These are phyloP conservation scores for Phytomonas francai DNA, from an alignment of 208 protist species.

Conservation along the genomic window DNA sequence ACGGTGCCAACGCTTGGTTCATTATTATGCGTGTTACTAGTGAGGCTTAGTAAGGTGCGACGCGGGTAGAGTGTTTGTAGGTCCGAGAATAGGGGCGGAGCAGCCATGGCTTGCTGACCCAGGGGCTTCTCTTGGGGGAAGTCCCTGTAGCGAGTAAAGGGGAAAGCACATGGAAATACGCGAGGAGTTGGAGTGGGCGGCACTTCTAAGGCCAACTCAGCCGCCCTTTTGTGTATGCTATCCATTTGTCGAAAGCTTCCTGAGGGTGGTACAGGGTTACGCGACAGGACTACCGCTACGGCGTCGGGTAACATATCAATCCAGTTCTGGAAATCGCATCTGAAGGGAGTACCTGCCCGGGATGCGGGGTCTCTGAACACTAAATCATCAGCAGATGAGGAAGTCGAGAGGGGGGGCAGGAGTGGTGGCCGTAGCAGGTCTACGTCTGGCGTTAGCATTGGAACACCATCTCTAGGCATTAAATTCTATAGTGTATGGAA, in stretches of 20 bases:
- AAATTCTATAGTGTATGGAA: not conserved
- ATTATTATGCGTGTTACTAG: not conserved
- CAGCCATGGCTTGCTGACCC: not conserved
- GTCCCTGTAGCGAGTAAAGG: not conserved
- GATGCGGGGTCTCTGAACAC: not conserved
- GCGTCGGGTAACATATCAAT: not conserved
- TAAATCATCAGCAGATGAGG: not conserved
- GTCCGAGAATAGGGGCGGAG: not conserved
- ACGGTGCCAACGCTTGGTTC: not conserved
- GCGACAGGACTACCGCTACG: not conserved
- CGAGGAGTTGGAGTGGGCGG: not conserved
- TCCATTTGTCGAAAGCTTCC: not conserved
- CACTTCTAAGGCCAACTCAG: not conserved
- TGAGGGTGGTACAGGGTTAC: not conserved
- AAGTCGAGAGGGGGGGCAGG: not conserved
- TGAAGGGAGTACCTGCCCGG: not conserved
- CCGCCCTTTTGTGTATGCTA: not conserved
- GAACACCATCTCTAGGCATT: slow-evolving; percentile 1
- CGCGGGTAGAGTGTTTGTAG: not conserved
- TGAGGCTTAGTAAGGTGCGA: not conserved
- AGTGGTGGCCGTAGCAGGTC: not conserved
- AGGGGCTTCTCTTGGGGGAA: not conserved
- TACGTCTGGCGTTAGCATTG: not conserved
- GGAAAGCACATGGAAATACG: not conserved
- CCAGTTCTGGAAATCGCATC: not conserved